Evolutionary conservation across 345 rosid genomes (phyloP), one percentile per base, ranked within the genome.

Genomic region (Citrus maxima): DNA sequence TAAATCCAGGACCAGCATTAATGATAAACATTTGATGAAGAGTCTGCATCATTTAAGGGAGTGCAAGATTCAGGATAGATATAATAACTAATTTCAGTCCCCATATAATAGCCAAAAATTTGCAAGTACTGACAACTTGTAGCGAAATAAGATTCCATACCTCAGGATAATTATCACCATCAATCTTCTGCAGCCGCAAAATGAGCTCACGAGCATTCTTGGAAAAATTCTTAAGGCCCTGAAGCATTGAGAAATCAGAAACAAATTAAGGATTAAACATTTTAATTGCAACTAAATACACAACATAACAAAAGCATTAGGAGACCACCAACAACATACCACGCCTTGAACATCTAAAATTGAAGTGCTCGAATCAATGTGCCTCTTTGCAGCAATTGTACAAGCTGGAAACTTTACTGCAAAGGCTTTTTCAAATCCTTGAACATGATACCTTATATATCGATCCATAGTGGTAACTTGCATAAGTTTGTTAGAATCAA

Each of bases 261-360:
- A 70, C 37, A 24, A 63, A 69, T 72, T 51, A 74, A 38, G 9
- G 12, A 22, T 24, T 27, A 70, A 16, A 67, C 2, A 12, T 38
- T 75, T 30, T 62, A 35, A 12, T 76, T 24, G 65, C 72, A 77
- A 30, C 69, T 38, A 54, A 24, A 69, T 59, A 62, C 24, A 56
- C 22, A 14, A 55, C 60, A 38, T 49, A 79, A 42, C 10, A 51
- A 21, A 14, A 61, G 65, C 66, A 75, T 69, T 12, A 42, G 55
- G 42, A 35, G 63, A 35, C 16, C 64, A 63, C 54, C 80, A 25
- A 38, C 60, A 74, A 81, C 88, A 77, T 87, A 97, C 99, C 95
- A 97, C 98, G 70, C 98, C 99, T 64, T 97, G 99, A 64, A 97
- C 99, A 88, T 97, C 99, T 74, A 97, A 90, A 84, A 97, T 94